phyloP scores from a whole-genome alignment of 345 rosid genomes.

The Linum tenue region DNA sequence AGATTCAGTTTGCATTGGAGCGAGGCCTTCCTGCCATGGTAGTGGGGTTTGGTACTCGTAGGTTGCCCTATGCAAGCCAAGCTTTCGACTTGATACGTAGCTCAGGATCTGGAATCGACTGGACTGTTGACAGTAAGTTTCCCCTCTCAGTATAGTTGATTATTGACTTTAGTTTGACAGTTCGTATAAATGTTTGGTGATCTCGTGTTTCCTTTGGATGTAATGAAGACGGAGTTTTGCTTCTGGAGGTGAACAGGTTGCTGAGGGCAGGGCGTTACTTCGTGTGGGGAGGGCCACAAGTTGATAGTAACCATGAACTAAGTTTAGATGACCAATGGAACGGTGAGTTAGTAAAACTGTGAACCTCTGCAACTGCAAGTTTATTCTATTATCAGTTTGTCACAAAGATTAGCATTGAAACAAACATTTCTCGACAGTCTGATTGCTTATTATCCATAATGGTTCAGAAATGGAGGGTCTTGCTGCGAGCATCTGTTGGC shows the following conservation, averaged over 20 bases:
- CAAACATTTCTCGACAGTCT: too few species aligned
- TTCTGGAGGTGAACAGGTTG: slow-evolving; percentile 58
- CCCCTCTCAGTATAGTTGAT: not conserved
- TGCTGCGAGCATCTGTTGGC: slow-evolving; percentile 46
- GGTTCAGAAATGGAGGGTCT: slow-evolving; percentile 50
- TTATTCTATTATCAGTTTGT: not conserved
- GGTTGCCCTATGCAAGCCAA: slow-evolving; percentile 61
- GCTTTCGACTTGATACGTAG: slow-evolving; percentile 60
- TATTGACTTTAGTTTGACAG: not conserved
- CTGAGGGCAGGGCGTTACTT: slow-evolving; percentile 66
- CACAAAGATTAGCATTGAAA: not conserved
- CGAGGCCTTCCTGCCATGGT: slow-evolving; percentile 70
- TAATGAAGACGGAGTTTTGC: slow-evolving; percentile 46
- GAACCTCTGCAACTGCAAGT: not conserved
- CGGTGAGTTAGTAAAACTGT: slow-evolving; percentile 23
- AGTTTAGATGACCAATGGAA: slow-evolving; percentile 44
- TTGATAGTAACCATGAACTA: slow-evolving; percentile 37
- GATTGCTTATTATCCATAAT: slow-evolving; percentile 1
- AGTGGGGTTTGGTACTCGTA: slow-evolving; percentile 33
- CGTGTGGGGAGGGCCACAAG: slow-evolving; percentile 55
- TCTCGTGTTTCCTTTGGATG: slow-evolving; percentile 11
- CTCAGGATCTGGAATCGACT: slow-evolving; percentile 53
- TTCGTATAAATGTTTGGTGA: not conserved
- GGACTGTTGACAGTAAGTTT: slow-evolving; percentile 43
- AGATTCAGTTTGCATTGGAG: slow-evolving; percentile 60